A percentile compares a stretch with the other conserved stretches of the same genome.
Evolutionary conservation across 345 rosid genomes (phyloP).

Genomic region (Xanthoceras sorbifolium): DNA sequence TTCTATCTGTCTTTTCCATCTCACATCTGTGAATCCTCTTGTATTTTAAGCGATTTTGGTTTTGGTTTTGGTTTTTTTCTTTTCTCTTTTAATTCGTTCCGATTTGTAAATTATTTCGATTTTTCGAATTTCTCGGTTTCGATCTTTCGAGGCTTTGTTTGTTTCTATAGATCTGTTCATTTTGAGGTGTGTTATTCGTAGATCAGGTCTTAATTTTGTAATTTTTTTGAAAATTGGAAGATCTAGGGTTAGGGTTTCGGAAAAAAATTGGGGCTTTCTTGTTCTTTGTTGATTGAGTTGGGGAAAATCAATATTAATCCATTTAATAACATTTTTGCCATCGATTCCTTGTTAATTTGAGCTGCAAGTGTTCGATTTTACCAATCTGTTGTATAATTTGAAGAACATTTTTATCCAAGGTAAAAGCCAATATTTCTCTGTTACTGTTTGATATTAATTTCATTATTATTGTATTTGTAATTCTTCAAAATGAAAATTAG

Average conservation of each 20-base stretch:
- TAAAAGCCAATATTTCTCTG: constrained; percentile 7
- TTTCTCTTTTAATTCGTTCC: not conserved
- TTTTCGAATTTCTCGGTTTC: constrained; percentile 1
- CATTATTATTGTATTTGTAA: not conserved
- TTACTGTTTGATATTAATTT: not conserved
- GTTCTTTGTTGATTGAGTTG: constrained; percentile 1
- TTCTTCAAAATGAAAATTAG: not conserved
- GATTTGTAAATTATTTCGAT: constrained; percentile 6
- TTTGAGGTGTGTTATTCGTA: not conserved
- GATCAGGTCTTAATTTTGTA: constrained; percentile 14
- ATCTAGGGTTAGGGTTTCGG: constrained; percentile 39
- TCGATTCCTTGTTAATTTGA: not conserved
- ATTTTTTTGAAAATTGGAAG: constrained; percentile 19
- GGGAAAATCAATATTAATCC: not conserved
- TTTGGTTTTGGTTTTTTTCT: constrained; percentile 4
- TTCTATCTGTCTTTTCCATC: constrained; percentile 14
- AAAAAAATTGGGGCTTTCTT: constrained; percentile 27
- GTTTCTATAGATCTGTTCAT: constrained; percentile 25
- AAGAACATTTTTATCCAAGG: constrained; percentile 31
- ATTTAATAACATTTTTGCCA: not conserved
- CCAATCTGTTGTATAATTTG: constrained; percentile 21
- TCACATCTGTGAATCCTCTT: constrained; percentile 14
- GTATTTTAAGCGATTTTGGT: constrained; percentile 1
- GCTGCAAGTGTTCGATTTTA: constrained; percentile 14
- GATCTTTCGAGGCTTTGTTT: not conserved